Evolutionary conservation across 1,139 yeast species (phyloP), one percentile per base, ranked within the genome.

Genomic region (Saccharomyces hybrid): DNA sequence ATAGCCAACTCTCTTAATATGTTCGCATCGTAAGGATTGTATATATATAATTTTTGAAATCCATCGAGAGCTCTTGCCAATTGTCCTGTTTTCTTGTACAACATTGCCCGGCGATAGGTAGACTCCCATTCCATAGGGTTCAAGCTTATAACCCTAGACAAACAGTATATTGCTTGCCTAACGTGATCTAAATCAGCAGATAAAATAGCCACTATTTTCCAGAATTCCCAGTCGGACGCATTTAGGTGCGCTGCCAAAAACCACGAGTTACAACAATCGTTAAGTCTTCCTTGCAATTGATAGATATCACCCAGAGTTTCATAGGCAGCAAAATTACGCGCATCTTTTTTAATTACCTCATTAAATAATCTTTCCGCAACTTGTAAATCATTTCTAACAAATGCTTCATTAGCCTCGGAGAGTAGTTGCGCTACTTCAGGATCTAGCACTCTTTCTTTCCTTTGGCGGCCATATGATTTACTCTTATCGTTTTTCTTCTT

Each of bases 261-360:
- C 88, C 96, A 87, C 41, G 88, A 84, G 56, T 82, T 81, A 65
- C 96, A 84, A 58, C 96, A 88, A 63, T 84, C 84, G 60, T 83
- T 81, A 52, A 79, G 69, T 52, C 86, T 79, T 0, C 87, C 89
- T 56, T 82, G 82, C 54, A 81, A 78, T 56, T 83, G 81, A 61
- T 87, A 86, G 47, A 93, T 88, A 62, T 87, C 95, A 49, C 96
- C 97, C 54, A 93, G 73, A 1, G 95, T 81, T 63, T 85, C 87
- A 70, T 88, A 91, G 0, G 98, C 97, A 55, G 84, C 80, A 69
- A 83, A 85, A 61, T 89, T 88, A 59, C 80, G 80, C 8, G 88
- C 84, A 64, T 93, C 97, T 56, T 80, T 75, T 59, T 83, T 80
- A 60, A 93, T 83, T 8, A 90, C 95, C 62, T 88, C 91, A 50